These are phyloP conservation scores for Eleusine indica DNA, from an alignment of 176 grass and related monocot species.

Conservation along the genomic window DNA sequence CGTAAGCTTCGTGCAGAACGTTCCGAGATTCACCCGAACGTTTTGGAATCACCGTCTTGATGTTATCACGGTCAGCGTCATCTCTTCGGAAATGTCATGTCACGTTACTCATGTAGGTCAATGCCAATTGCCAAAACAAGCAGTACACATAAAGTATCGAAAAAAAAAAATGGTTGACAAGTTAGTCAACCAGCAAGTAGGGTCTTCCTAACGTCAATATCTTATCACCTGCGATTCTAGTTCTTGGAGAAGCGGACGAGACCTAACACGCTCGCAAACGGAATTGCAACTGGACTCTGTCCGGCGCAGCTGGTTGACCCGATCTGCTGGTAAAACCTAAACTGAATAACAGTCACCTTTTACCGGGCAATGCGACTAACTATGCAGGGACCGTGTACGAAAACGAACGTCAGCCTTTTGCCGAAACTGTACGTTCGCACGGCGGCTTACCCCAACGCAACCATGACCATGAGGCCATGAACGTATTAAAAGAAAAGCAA, in stretches of 20 bases:
- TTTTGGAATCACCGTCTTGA: constrained; percentile 14
- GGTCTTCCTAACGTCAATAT: too few species aligned
- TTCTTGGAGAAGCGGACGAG: not conserved
- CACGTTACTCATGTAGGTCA: not conserved
- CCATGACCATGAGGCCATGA: not conserved
- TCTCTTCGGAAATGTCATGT: constrained; percentile 38
- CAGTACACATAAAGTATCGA: not conserved
- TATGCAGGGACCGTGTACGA: not conserved
- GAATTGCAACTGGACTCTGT: not conserved
- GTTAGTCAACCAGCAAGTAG: constrained; percentile 16
- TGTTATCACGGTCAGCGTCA: not conserved
- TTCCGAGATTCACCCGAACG: not conserved
- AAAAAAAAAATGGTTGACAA: constrained; percentile 5
- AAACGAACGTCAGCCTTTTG: constrained; percentile 25
- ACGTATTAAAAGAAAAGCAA: not conserved
- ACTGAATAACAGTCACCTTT: not conserved
- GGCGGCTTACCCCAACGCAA: constrained; percentile 35
- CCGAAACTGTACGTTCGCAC: constrained; percentile 25
- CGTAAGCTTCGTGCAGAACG: not conserved
- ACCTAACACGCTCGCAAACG: not conserved
- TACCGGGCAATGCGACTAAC: not conserved
- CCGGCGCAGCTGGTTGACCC: constrained; percentile 4
- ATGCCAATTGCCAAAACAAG: not conserved
- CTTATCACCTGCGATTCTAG: not conserved
- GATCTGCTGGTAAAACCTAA: not conserved